These are phyloP conservation scores for Lyophyllum decastes DNA, from an alignment of 768 basidiomycete species.

Conservation along the genomic window DNA sequence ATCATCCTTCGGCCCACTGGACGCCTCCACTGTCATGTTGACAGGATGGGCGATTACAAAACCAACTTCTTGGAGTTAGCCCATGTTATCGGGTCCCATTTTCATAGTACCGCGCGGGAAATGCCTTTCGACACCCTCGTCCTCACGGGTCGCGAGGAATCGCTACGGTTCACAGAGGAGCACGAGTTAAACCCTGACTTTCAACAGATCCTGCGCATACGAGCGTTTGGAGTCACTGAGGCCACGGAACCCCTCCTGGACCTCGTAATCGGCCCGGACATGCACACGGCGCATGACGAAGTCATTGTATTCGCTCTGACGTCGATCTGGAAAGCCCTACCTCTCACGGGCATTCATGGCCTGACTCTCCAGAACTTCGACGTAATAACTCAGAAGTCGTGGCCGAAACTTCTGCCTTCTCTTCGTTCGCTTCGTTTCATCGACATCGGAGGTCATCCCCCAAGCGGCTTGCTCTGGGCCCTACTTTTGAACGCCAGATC, in stretches of 20 bases:
- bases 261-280: constrained; percentile 30
- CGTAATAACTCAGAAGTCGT: constrained; percentile 40
- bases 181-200: constrained; percentile 28
- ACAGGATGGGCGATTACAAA: constrained; percentile 28
- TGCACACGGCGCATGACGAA: constrained; percentile 28
- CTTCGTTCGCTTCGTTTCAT: constrained; percentile 35
- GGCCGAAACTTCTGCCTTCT: constrained; percentile 31
- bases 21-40: constrained; percentile 26
- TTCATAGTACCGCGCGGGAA: constrained; percentile 18
- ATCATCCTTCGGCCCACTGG: constrained; percentile 28
- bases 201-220: constrained; percentile 34
- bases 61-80: constrained; percentile 27
- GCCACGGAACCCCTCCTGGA: constrained; percentile 28
- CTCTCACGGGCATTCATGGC: constrained; percentile 31
- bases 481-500: constrained; percentile 37
- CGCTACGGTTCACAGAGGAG: constrained; percentile 22
- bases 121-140: constrained; percentile 30
- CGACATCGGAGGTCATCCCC: constrained; percentile 36
- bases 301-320: constrained; percentile 30
- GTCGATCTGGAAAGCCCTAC: constrained; percentile 33
- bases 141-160: constrained; percentile 29
- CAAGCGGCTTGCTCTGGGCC: constrained; percentile 41
- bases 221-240: constrained; percentile 28
- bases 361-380: constrained; percentile 38
- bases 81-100: constrained; percentile 26